A percentile compares a stretch with the other conserved stretches of the same genome.
Conservation (phyloP, 148 eudicot species). For the Camellia sinensis region DNA sequence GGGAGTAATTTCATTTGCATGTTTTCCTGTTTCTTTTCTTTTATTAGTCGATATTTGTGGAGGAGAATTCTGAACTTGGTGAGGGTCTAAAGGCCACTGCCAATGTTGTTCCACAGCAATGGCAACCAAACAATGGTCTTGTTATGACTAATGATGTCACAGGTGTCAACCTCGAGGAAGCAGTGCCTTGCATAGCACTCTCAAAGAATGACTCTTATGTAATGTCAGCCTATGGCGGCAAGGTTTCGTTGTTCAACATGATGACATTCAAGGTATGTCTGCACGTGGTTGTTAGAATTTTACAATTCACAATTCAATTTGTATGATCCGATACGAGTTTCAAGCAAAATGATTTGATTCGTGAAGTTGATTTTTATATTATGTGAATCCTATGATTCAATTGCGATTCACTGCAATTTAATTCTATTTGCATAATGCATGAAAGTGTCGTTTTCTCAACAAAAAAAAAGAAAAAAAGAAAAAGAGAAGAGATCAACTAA, state of each 20-base stretch:
- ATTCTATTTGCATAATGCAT: too few relatives aligned
- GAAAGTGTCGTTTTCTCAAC: too few relatives aligned
- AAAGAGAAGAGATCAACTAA: too few relatives aligned
- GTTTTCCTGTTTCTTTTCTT: not conserved
- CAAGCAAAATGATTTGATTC: too few relatives aligned
- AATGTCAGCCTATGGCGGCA: slow-evolving; percentile 97
- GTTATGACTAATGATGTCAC: slow-evolving; percentile 81
- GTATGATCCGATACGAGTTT: too few relatives aligned
- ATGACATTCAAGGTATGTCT: slow-evolving; percentile 87
- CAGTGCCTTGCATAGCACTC: slow-evolving; percentile 90
- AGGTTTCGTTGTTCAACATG: slow-evolving; percentile 91
- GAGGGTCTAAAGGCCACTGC: slow-evolving; percentile 74
- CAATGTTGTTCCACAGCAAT: slow-evolving; percentile 78
- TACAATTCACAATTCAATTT: too few relatives aligned
- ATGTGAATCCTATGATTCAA: too few relatives aligned
- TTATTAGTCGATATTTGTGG: not conserved
- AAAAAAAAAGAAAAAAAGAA: not conserved
- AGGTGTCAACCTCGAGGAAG: slow-evolving; percentile 88
- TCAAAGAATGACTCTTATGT: slow-evolving; percentile 98
- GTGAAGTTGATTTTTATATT: too few relatives aligned
- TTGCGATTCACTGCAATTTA: too few relatives aligned
- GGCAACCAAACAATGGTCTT: slow-evolving; percentile 98
- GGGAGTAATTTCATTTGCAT: not conserved
- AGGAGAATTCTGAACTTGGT: slow-evolving; percentile 27
- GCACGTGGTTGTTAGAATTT: not conserved